These are phyloP conservation scores for Tricholoma bakamatsutake DNA, from an alignment of 768 basidiomycete genomes.

Conservation along the genomic window DNA sequence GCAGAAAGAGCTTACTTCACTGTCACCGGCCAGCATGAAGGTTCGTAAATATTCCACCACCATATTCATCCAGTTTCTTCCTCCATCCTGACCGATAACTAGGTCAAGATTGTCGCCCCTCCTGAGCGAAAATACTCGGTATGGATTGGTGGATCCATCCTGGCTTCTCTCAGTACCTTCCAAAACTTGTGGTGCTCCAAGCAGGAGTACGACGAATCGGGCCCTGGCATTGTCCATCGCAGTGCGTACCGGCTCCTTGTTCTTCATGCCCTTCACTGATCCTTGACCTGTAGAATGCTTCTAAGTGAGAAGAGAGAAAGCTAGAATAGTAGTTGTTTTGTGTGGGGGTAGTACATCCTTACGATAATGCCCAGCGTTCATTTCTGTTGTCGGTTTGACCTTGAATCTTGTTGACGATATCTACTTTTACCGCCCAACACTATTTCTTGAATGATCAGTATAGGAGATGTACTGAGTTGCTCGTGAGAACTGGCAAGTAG, in stretches of 20 bases:
- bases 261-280: neutral
- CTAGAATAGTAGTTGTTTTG: neutral
- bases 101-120: constrained; percentile 90
- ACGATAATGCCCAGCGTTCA: neutral
- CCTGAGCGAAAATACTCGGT: constrained; percentile 95
- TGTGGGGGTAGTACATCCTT: neutral
- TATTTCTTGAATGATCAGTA: constrained; percentile 1
- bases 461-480: neutral
- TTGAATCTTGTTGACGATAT: neutral
- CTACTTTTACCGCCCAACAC: constrained; percentile 1
- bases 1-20: constrained; percentile 86
- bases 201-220: constrained; percentile 88
- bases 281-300: neutral
- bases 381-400: neutral
- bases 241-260: constrained; percentile 38
- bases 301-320: neutral
- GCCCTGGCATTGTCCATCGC: constrained; percentile 76
- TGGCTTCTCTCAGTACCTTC: constrained; percentile 91
- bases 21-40: constrained; percentile 89
- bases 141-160: constrained; percentile 87
- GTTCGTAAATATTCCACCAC: constrained; percentile 22
- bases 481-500: neutral
- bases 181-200: constrained; percentile 94
- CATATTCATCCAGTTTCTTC: constrained; percentile 4
- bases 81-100: neutral